Percentiles rank a stretch among this genome's conserved stretches.
Conservation (phyloP, 441 rosid species). For the Croton setiger region DNA sequence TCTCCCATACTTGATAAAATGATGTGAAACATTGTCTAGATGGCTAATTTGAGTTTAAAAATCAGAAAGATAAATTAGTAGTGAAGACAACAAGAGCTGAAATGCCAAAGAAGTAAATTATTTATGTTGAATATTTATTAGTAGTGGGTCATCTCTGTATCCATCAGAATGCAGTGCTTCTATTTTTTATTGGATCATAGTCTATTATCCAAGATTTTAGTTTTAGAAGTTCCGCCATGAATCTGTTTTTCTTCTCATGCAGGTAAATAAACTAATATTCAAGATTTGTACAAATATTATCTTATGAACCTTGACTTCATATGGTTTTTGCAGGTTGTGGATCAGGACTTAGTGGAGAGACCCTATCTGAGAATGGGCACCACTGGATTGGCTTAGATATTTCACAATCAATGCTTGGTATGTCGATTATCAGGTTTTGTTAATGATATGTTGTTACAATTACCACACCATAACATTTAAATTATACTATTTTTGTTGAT, state of each 20-base stretch:
- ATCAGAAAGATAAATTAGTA: not conserved
- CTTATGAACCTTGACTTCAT: not conserved
- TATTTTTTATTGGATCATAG: no score
- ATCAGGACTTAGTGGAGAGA: conserved; percentile 89
- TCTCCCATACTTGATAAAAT: not conserved
- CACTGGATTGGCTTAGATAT: conserved; percentile 91
- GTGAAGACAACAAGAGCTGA: not conserved
- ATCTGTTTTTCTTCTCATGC: not conserved
- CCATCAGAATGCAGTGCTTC: no score
- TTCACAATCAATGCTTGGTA: conserved; percentile 82
- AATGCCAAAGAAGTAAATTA: no score
- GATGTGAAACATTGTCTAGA: not conserved
- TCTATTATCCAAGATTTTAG: not conserved
- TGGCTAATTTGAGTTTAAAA: not conserved
- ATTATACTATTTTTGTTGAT: not conserved
- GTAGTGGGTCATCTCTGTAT: not conserved
- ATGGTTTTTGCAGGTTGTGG: conserved; percentile 62
- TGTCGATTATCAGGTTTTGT: conserved; percentile 16
- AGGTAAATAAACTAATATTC: not conserved
- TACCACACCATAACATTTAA: not conserved
- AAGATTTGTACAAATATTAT: not conserved
- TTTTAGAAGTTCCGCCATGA: not conserved
- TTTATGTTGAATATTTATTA: not conserved
- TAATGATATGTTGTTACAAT: not conserved
- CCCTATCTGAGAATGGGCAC: conserved; percentile 75